Conservation (phyloP, 345 rosid genomes). For the Gossypium turneri region DNA sequence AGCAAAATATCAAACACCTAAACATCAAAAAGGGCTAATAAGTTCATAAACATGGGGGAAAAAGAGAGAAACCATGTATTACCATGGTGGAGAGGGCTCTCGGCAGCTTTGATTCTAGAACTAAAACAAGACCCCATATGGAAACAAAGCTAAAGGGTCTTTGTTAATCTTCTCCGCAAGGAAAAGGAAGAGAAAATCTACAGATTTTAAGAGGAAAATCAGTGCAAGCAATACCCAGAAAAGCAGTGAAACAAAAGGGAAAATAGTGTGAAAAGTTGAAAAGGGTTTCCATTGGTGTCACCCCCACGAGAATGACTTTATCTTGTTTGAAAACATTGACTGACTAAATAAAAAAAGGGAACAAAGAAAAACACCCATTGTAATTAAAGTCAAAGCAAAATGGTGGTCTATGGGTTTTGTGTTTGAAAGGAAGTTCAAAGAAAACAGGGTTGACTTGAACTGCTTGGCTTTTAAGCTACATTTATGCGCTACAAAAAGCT, state of each 20-base stretch:
- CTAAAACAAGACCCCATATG: conserved; percentile 78
- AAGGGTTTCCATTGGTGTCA: not conserved
- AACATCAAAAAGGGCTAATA: not conserved
- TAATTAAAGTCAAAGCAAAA: not conserved
- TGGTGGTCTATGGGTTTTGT: conserved; percentile 12
- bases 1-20: not conserved
- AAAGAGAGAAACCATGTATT: too few species aligned
- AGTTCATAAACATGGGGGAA: not conserved
- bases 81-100: conserved; percentile 42
- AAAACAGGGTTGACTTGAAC: conserved; percentile 19
- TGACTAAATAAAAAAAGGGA: not conserved
- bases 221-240: not conserved
- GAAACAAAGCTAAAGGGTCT: conserved; percentile 2
- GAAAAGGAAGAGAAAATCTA: conserved; percentile 4
- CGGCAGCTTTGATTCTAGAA: conserved; percentile 49
- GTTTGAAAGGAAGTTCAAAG: conserved; percentile 24
- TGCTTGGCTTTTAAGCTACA: not conserved
- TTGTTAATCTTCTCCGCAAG: not conserved
- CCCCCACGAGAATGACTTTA: not conserved
- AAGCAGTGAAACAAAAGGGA: conserved; percentile 7
- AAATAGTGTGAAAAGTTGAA: conserved; percentile 29
- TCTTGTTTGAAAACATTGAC: conserved; percentile 28
- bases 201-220: not conserved
- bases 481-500: too few species aligned
- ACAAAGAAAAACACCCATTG: not conserved